A percentile compares a stretch with the other conserved stretches of the same genome.
phyloP scores from a whole-genome alignment of 148 eudicot genomes.

The Chenopodium suecicum region DNA sequence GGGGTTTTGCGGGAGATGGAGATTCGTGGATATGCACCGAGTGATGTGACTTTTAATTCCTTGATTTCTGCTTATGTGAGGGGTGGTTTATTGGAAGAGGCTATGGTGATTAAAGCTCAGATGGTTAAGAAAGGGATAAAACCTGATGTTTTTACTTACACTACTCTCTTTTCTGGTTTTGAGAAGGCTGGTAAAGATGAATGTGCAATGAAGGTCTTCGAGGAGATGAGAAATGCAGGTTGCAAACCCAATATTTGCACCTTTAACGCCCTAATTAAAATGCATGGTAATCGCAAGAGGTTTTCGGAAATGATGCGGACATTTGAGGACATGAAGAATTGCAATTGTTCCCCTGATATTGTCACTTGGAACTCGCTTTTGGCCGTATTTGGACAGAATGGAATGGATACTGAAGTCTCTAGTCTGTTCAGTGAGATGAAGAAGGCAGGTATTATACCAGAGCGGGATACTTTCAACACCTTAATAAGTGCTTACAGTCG shows the following conservation, averaged over 20 bases:
- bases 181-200: slow-evolving; percentile 93
- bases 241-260: slow-evolving; percentile 86
- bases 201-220: slow-evolving; percentile 74
- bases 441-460: slow-evolving; percentile 75
- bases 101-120: slow-evolving; percentile 61
- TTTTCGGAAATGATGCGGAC: slow-evolving; percentile 82
- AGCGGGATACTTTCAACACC: slow-evolving; percentile 89
- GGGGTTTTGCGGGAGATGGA: slow-evolving; percentile 78
- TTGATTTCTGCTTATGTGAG: slow-evolving; percentile 79
- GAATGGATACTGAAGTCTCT: slow-evolving; percentile 74
- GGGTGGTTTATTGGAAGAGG: slow-evolving; percentile 72
- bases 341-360: slow-evolving; percentile 71
- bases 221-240: slow-evolving; percentile 76
- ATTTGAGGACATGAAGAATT: slow-evolving; percentile 73
- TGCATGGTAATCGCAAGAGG: slow-evolving; percentile 81
- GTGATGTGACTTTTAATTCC: slow-evolving; percentile 78
- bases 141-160: slow-evolving; percentile 86
- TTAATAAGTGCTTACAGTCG: slow-evolving; percentile 86
- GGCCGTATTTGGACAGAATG: slow-evolving; percentile 85
- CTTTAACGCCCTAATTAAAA: slow-evolving; percentile 79
- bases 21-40: slow-evolving; percentile 55
- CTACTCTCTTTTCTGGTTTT: slow-evolving; percentile 84
- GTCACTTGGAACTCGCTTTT: slow-evolving; percentile 93
- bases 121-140: slow-evolving; percentile 76
- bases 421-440: slow-evolving; percentile 82